Evolutionary conservation across 306 rosid genomes (phyloP).

Genomic region (Heteromeles arbutifolia): DNA sequence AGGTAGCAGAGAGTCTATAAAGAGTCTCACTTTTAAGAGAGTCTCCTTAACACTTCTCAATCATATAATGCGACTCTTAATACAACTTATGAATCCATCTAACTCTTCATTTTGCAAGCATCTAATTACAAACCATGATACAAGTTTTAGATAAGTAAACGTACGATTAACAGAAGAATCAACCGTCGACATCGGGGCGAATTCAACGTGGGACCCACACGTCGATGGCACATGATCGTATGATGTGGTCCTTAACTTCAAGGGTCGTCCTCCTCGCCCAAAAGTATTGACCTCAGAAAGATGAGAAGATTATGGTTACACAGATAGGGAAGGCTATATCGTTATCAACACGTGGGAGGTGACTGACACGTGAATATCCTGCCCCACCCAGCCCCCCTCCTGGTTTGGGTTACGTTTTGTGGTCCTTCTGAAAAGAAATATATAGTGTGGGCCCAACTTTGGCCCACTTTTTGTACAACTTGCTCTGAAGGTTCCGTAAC

Average conservation of each 20-base stretch:
- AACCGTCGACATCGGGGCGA: neutral
- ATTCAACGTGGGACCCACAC: neutral
- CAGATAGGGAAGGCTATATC: constrained; percentile 3
- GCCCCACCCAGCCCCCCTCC: neutral
- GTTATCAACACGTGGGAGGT: constrained; percentile 34
- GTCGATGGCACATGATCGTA: neutral
- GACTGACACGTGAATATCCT: constrained; percentile 24
- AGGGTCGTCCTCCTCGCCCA: neutral
- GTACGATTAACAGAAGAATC: neutral
- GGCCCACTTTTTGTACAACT: constrained; percentile 3
- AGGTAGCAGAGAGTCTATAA: accelerated
- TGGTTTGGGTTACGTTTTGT: neutral
- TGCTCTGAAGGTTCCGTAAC: constrained; percentile 6
- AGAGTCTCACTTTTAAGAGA: too few relatives aligned
- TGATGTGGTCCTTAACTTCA: constrained; percentile 3
- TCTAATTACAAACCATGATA: neutral
- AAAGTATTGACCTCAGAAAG: constrained; percentile 2
- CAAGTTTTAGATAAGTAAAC: too few relatives aligned
- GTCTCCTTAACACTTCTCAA: too few relatives aligned
- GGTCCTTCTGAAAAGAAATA: constrained; percentile 14
- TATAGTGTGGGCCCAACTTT: constrained; percentile 19
- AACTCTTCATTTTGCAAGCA: neutral
- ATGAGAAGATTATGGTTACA: neutral
- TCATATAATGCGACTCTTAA: neutral
- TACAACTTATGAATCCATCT: too few relatives aligned